Percentiles rank a stretch among this genome's conserved stretches.
These are phyloP conservation scores for Aegilops speltoides DNA, from an alignment of 176 grass and related monocot genomes.

Conservation along the genomic window DNA sequence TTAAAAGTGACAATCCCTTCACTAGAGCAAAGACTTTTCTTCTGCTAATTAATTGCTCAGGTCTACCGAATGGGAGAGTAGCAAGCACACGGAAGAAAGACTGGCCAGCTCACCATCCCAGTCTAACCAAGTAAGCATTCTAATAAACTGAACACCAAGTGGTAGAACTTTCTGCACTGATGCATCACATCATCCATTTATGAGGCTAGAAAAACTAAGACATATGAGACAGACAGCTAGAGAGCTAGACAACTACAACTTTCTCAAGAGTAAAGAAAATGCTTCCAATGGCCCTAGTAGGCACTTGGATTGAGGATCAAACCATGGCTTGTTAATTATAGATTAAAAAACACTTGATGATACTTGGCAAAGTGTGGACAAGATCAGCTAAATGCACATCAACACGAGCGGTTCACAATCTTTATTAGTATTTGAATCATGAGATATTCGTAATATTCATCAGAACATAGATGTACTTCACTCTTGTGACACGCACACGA, in stretches of 20 bases:
- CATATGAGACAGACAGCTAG: not conserved
- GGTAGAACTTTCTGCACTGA: not conserved
- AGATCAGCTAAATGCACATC: not conserved
- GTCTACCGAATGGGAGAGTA: not conserved
- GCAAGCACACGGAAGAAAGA: not conserved
- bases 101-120: not conserved
- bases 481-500: conserved; percentile 45
- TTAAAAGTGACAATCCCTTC: not conserved
- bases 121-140: not conserved
- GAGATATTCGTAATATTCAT: not conserved
- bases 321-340: no score
- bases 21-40: not conserved
- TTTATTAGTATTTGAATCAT: not conserved
- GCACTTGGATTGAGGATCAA: not conserved
- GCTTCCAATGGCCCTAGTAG: not conserved
- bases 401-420: no score
- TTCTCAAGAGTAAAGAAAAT: not conserved
- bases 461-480: not conserved
- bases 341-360: no score
- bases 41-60: not conserved
- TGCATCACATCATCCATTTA: not conserved
- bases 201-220: not conserved
- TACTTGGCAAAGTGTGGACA: no score
- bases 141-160: not conserved
- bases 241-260: not conserved